Conservation (phyloP, 1,284 basidiomycete genomes). For the Grifola frondosa region DNA sequence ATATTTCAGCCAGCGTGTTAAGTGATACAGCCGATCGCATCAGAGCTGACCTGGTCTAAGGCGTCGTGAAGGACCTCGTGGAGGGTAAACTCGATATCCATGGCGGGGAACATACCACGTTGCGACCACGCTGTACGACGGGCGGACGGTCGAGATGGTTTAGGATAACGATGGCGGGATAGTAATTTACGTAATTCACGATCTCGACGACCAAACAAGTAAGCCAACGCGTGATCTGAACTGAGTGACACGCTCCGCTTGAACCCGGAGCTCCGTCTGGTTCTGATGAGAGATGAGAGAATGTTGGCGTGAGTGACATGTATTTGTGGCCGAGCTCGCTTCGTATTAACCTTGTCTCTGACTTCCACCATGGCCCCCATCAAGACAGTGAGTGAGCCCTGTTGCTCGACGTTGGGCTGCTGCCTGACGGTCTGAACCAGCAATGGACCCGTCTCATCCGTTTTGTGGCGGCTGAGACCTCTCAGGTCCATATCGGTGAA, state of each 20-base stretch:
- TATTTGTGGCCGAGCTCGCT: not conserved
- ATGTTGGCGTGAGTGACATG: too few relatives aligned
- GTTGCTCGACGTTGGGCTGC: not conserved
- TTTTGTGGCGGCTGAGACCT: constrained; percentile 78
- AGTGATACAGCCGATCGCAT: constrained; percentile 8
- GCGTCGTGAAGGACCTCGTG: constrained; percentile 53
- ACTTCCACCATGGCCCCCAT: constrained; percentile 54
- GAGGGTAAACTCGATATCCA: constrained; percentile 25
- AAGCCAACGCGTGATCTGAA: not conserved
- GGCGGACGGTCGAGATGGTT: too few relatives aligned
- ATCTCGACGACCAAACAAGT: not conserved
- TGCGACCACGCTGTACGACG: too few relatives aligned
- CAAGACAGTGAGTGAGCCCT: constrained; percentile 44
- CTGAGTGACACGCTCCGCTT: not conserved
- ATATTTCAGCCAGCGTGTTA: constrained; percentile 6
- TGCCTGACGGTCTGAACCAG: constrained; percentile 33
- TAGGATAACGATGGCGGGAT: too few relatives aligned
- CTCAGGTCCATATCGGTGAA: constrained; percentile 73
- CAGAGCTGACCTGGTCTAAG: constrained; percentile 60
- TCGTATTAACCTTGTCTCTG: constrained; percentile 5
- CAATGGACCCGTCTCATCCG: constrained; percentile 82
- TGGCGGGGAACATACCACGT: too few relatives aligned
- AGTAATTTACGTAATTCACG: too few relatives aligned
- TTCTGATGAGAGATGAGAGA: too few relatives aligned
- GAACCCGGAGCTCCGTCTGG: not conserved